Conservation (phyloP, 2,329 filamentous ascomycete genomes). For the Stagonosporopsis cucurbitacearum region DNA sequence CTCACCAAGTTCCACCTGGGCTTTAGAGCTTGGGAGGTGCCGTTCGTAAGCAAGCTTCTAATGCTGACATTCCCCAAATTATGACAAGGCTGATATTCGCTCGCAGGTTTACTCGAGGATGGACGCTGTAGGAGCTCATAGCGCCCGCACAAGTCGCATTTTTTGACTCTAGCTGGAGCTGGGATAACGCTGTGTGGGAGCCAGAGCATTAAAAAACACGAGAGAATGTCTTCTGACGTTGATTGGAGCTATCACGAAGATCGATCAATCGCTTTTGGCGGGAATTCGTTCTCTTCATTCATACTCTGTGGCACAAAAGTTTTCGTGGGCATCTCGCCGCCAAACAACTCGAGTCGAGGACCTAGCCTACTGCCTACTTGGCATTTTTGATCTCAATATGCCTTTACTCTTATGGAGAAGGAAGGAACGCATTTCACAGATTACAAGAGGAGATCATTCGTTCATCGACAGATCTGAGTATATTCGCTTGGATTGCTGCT, state of each 20-base stretch:
- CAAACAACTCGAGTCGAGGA: slow-evolving; percentile 30
- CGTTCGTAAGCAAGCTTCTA: slow-evolving; percentile 1
- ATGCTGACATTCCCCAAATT: neutral
- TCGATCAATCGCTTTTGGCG: neutral
- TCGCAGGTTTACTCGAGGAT: slow-evolving; percentile 18
- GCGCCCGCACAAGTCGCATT: slow-evolving; percentile 7
- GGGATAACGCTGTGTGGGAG: neutral
- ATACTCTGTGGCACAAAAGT: slow-evolving; percentile 9
- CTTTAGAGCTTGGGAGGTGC: neutral
- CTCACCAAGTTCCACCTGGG: neutral
- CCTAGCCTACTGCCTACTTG: slow-evolving; percentile 31
- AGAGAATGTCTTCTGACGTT: neutral
- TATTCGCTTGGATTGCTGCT: neutral
- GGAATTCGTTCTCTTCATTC: neutral
- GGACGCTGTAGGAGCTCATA: slow-evolving; percentile 27
- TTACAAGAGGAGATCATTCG: slow-evolving; percentile 22
- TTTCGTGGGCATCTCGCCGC: slow-evolving; percentile 30
- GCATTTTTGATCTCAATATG: slow-evolving; percentile 29
- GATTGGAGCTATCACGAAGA: neutral
- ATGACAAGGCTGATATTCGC: neutral
- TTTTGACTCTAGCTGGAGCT: neutral
- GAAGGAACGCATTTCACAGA: slow-evolving; percentile 13
- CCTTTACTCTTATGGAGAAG: slow-evolving; percentile 30
- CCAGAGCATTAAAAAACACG: neutral
- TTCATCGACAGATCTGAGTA: neutral